Percentiles rank a stretch among this genome's conserved stretches.
Conservation (phyloP, 495 filamentous ascomycete species). For the Lophiostoma macrostomum region DNA sequence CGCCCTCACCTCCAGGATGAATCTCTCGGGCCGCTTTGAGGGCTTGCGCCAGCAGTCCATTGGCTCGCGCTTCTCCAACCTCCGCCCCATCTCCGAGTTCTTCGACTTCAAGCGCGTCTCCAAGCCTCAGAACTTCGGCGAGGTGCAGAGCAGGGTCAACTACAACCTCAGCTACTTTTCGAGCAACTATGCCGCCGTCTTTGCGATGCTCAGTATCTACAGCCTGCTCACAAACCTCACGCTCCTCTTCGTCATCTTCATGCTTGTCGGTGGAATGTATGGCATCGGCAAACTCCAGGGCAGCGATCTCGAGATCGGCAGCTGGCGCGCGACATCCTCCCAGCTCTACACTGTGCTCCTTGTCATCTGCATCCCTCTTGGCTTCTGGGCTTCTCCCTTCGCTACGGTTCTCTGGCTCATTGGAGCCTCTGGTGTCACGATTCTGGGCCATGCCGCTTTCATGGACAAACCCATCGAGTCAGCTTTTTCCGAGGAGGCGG, state of each 20-base stretch:
- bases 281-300: slow-evolving; percentile 85
- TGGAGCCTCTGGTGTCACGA: slow-evolving; percentile 84
- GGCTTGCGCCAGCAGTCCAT: slow-evolving; percentile 74
- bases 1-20: slow-evolving; percentile 82
- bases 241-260: slow-evolving; percentile 86
- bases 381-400: slow-evolving; percentile 77
- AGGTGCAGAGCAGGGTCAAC: slow-evolving; percentile 90
- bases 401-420: slow-evolving; percentile 87
- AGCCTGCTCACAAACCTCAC: slow-evolving; percentile 77
- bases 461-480: slow-evolving; percentile 99
- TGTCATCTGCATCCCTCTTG: slow-evolving; percentile 75
- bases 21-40: slow-evolving; percentile 73
- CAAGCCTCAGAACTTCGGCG: slow-evolving; percentile 86
- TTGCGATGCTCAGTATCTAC: slow-evolving; percentile 94
- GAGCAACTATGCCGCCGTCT: slow-evolving; percentile 94
- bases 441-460: slow-evolving; percentile 90
- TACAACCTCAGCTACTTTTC: slow-evolving; percentile 97
- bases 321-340: slow-evolving; percentile 77
- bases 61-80: slow-evolving; percentile 81
- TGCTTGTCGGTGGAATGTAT: slow-evolving; percentile 81
- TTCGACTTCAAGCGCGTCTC: slow-evolving; percentile 92
- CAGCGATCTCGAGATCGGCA: slow-evolving; percentile 80
- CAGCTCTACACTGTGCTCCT: slow-evolving; percentile 91
- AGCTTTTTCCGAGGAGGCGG: slow-evolving; percentile 99
- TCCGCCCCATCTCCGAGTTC: slow-evolving; percentile 89